A percentile compares a stretch with the other conserved stretches of the same genome.
phyloP scores from a whole-genome alignment of 257 asterid species.

The Penstemon newberryi region DNA sequence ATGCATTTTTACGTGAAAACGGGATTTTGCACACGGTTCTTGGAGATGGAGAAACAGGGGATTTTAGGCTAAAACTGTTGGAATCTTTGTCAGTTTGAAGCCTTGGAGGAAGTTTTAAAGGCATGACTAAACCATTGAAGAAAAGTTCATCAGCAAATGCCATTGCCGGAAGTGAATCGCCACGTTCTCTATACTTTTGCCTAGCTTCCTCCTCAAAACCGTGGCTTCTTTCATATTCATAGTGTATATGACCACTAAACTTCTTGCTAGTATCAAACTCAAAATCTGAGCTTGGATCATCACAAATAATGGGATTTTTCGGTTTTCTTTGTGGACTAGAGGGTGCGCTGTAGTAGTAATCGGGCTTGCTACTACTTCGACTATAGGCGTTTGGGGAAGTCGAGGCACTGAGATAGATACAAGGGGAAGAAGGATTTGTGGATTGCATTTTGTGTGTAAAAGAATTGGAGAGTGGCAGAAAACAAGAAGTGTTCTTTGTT shows the following conservation, averaged over 20 bases:
- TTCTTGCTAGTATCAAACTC: constrained; percentile 65
- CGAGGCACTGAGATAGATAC: constrained; percentile 46
- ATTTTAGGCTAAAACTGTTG: constrained; percentile 27
- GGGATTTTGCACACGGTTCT: constrained; percentile 45
- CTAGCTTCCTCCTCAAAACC: constrained; percentile 2
- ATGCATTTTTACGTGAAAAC: constrained; percentile 37
- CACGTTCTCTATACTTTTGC: constrained; percentile 30
- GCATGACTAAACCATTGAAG: constrained; percentile 61
- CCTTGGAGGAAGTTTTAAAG: constrained; percentile 77
- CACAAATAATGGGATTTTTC: background rate
- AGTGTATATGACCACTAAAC: constrained; percentile 18
- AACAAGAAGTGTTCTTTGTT: constrained; percentile 24
- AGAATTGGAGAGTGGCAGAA: constrained; percentile 31
- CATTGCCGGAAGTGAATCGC: constrained; percentile 55
- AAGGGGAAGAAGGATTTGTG: constrained; percentile 35
- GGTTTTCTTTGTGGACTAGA: constrained; percentile 38
- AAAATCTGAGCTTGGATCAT: constrained; percentile 30
- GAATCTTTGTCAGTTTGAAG: constrained; percentile 37
- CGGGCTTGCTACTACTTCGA: constrained; percentile 27
- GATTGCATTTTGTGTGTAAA: constrained; percentile 36
- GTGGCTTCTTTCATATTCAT: too few relatives aligned
- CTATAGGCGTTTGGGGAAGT: constrained; percentile 40
- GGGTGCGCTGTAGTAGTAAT: constrained; percentile 54
- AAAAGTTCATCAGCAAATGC: constrained; percentile 75
- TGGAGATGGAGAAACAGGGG: constrained; percentile 48